Percentiles rank a stretch among this genome's conserved stretches.
Conservation (phyloP, 129 eudicot species). For the Flaveria robusta region DNA sequence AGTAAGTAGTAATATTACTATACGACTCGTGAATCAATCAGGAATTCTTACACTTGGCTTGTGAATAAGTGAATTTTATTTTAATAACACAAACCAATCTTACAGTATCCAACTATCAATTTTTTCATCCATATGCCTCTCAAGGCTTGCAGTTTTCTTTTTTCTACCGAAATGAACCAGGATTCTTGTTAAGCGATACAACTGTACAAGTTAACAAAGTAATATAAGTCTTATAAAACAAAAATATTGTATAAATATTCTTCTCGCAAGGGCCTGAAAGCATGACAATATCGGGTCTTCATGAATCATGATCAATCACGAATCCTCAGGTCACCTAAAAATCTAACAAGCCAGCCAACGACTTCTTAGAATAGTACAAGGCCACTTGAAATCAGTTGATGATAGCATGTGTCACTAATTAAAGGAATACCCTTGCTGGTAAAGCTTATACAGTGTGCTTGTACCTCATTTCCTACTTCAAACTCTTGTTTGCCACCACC, state of each 20-base stretch:
- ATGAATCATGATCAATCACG: conserved; percentile 20
- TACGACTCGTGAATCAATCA: too few relatives aligned
- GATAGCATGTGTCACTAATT: conserved; percentile 24
- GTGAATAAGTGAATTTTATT: conserved; percentile 30
- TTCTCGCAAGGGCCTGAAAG: conserved; percentile 17
- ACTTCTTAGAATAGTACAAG: conserved; percentile 2
- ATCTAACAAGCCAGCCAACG: too few relatives aligned
- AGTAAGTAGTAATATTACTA: too few relatives aligned
- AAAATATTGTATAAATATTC: conserved; percentile 16
- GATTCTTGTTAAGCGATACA: conserved; percentile 24
- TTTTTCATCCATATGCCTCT: not conserved
- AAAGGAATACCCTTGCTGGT: conserved; percentile 75
- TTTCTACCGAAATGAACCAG: not conserved
- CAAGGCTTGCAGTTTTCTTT: not conserved
- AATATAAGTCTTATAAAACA: conserved; percentile 15
- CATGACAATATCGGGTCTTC: not conserved
- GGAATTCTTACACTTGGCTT: too few relatives aligned
- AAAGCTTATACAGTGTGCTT: conserved; percentile 63
- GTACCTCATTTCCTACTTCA: conserved; percentile 59
- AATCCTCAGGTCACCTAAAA: conserved; percentile 1
- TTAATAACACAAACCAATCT: not conserved
- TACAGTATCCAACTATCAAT: not conserved
- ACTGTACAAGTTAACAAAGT: not conserved
- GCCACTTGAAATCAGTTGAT: not conserved
- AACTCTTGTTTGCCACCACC: conserved; percentile 42